Base-by-base conservation (phyloP, 192 early-diverging fungal species). In the Podila minutissima region DNA sequence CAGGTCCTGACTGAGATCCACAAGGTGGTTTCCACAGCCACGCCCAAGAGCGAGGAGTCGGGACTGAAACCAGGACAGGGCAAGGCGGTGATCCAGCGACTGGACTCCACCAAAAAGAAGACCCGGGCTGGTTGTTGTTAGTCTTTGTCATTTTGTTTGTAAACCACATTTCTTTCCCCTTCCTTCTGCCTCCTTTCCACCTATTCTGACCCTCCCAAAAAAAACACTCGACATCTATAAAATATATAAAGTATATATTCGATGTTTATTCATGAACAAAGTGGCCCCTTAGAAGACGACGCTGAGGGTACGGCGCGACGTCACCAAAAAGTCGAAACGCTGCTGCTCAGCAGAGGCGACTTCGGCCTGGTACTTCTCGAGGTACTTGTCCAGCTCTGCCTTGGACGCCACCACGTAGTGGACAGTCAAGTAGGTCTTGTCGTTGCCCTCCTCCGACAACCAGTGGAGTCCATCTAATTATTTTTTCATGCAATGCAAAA, bases 321-420 rank as follows among this genome's bases (percentile, higher is more conserved):
- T 81, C 46, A 81, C 77, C 60, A 81, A 73, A 53, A 81, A 81
- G 62, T 81, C 77, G 28, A 73, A 81, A 8, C 71, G 65, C 7
- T 81, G 70, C 62, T 81, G 70, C 32, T 81, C 71, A 24, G 77
- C 77, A 20, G 77, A 37, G 11, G 77, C 77, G n/a, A 81, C 62
- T 1, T 50, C 55, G 15, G 77, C 70, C 28, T 81, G 77, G 12
- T 81, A 61, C 22, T 64, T 64, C 32, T 68, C 32, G 17, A 81
- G 55, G 58, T 81, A 81, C 24, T 35, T 51, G 12, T 81, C 71
- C 41, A 81, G 33, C 64, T 73, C 66, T 38, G 50, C 67, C 38
- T 81, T 71, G 13, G 77, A 81, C 2, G 67, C 77, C 28, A 81
- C 65, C 8, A 81, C 77, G n/a, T 81, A 81, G 67, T 81, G 77